Evolutionary conservation across 2,329 filamentous ascomycete species (phyloP).

Genomic region (Davidsoniella australis): DNA sequence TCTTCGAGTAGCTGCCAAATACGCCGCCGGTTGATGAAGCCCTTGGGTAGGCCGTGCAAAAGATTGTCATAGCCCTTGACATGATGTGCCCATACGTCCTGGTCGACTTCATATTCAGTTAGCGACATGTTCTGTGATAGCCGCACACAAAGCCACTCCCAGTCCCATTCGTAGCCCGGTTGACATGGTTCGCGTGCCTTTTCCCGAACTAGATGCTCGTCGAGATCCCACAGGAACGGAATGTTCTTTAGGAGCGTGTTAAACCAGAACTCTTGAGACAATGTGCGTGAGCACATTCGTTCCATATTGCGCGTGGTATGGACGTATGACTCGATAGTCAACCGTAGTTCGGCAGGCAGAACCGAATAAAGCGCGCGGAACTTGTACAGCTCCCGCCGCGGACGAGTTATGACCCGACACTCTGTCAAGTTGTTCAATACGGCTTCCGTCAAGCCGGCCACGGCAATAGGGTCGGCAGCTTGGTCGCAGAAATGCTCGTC

Average conservation of each 20-base stretch:
- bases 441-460: background rate
- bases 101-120: background rate
- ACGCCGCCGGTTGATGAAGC: conserved; percentile 3
- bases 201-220: background rate
- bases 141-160: background rate
- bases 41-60: background rate
- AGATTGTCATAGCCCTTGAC: background rate
- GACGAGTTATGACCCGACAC: background rate
- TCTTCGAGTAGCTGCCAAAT: conserved; percentile 9
- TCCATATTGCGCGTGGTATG: background rate
- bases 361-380: background rate
- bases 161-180: conserved; percentile 8
- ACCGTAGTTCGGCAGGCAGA: background rate
- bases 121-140: background rate
- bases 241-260: background rate
- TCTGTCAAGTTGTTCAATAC: background rate
- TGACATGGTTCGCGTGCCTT: background rate
- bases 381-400: background rate
- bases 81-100: background rate
- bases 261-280: conserved; percentile 2
- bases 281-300: background rate
- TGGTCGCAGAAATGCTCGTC: conserved; percentile 2
- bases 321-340: background rate
- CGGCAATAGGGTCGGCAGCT: background rate
- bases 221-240: conserved; percentile 3